These are phyloP conservation scores for Pseudopyrenochaeta lycopersici DNA, from an alignment of 2,329 filamentous ascomycete species.

Conservation along the genomic window DNA sequence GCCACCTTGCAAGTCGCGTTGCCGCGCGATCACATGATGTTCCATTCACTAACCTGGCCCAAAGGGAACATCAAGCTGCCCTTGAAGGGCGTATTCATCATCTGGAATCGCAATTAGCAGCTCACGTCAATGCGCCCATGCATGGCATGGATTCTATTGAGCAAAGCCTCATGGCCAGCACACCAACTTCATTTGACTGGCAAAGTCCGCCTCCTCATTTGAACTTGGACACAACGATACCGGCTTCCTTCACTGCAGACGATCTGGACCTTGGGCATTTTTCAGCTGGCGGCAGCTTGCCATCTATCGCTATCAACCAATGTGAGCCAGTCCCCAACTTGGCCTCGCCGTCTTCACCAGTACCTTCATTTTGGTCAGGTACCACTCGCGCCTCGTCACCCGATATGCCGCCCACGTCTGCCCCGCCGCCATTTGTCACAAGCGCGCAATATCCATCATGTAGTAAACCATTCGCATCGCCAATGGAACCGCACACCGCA, in stretches of 20 bases:
- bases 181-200: slow-evolving; percentile 41
- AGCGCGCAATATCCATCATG: slow-evolving; percentile 24
- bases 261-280: slow-evolving; percentile 35
- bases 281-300: slow-evolving; percentile 38
- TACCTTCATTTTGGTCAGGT: slow-evolving; percentile 49
- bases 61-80: slow-evolving; percentile 47
- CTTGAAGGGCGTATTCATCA: slow-evolving; percentile 50
- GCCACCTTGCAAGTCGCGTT: slow-evolving; percentile 1
- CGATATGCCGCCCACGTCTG: slow-evolving; percentile 41
- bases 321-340: slow-evolving; percentile 44
- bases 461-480: slow-evolving; percentile 31
- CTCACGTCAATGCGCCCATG: slow-evolving; percentile 47
- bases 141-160: slow-evolving; percentile 48
- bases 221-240: slow-evolving; percentile 38
- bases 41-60: slow-evolving; percentile 17
- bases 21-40: slow-evolving; percentile 32
- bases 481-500: slow-evolving; percentile 39
- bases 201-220: slow-evolving; percentile 35
- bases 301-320: slow-evolving; percentile 48
- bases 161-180: slow-evolving; percentile 34
- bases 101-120: slow-evolving; percentile 46
- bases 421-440: slow-evolving; percentile 29
- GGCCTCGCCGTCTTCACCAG: slow-evolving; percentile 43
- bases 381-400: slow-evolving; percentile 48
- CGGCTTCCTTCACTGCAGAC: slow-evolving; percentile 31